Conservation (phyloP, 495 filamentous ascomycete species). For the Margaritispora aquatica region DNA sequence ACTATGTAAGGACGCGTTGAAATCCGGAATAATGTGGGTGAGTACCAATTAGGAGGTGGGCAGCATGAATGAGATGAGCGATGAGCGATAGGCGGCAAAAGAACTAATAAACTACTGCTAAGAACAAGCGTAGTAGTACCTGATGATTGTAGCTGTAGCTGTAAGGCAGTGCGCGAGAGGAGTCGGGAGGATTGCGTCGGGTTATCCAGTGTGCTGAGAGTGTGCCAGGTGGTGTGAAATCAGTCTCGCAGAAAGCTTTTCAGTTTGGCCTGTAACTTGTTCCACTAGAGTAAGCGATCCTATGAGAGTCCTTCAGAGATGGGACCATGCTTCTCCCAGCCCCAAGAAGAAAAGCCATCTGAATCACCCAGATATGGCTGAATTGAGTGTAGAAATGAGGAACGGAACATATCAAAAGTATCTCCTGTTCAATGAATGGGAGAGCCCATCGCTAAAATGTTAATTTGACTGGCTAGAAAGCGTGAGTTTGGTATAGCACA, state of each 20-base stretch:
- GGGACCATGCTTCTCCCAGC: background rate
- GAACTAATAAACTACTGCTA: too few relatives aligned
- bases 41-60: background rate
- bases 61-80: background rate
- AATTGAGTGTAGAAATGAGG: background rate
- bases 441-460: background rate
- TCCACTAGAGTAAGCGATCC: background rate
- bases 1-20: background rate
- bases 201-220: background rate
- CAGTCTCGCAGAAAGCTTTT: background rate
- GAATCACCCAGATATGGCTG: background rate
- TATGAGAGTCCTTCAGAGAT: background rate
- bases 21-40: background rate
- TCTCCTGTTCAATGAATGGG: background rate
- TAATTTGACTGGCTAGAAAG: background rate
- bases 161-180: background rate
- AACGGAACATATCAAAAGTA: background rate
- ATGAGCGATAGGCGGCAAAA: background rate
- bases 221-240: background rate
- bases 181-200: background rate
- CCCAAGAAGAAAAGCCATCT: background rate
- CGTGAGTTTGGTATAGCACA: constrained; percentile 11
- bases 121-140: too few relatives aligned
- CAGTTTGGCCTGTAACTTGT: background rate
- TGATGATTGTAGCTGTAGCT: too few relatives aligned